Conservation (phyloP, 2,329 filamentous ascomycete genomes). For the Penicillium brasilianum region DNA sequence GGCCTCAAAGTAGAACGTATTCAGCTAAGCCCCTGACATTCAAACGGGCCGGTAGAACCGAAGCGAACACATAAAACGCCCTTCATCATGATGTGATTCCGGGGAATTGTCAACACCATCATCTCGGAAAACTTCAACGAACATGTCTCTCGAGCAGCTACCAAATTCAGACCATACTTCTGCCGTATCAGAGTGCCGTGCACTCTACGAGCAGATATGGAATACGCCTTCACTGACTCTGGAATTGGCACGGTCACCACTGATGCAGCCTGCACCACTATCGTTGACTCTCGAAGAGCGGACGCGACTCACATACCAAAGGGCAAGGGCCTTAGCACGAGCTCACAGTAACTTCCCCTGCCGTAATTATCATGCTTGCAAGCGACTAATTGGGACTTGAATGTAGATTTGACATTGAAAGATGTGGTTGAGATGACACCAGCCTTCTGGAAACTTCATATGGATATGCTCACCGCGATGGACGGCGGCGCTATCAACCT, state of each 20-base stretch:
- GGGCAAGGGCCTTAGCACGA: not conserved
- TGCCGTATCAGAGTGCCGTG: not conserved
- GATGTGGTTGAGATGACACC: constrained; percentile 12
- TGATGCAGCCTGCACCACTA: not conserved
- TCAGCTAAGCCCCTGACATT: not conserved
- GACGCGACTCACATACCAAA: not conserved
- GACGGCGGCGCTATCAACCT: constrained; percentile 10
- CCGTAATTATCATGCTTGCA: not conserved
- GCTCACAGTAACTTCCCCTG: not conserved
- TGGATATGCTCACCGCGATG: constrained; percentile 9
- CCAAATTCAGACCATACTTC: not conserved
- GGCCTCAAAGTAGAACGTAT: not conserved
- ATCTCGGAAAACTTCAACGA: not conserved
- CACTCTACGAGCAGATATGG: not conserved
- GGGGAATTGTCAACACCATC: not conserved
- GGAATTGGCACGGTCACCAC: not conserved
- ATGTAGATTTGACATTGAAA: constrained; percentile 3
- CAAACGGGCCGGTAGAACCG: not conserved
- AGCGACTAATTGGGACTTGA: not conserved
- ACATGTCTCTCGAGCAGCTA: not conserved
- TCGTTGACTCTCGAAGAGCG: not conserved
- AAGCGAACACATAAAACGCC: not conserved
- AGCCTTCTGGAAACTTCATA: constrained; percentile 14
- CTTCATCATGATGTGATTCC: not conserved
- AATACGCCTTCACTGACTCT: not conserved